Evolutionary conservation across 257 asterid species (phyloP).

Genomic region (Plantago elongata): DNA sequence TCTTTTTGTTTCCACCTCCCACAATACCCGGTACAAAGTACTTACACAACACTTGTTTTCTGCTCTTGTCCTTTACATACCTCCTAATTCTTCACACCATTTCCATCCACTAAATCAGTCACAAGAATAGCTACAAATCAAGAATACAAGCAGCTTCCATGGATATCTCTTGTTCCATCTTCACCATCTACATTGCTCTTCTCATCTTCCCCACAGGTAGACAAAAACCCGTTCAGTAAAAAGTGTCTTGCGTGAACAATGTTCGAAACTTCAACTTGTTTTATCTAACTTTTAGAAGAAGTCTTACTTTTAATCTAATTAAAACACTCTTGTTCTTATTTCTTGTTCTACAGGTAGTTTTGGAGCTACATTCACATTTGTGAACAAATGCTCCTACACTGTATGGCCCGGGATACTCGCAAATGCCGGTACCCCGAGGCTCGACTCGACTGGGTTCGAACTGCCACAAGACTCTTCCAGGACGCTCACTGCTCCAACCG

Average conservation of each 20-base stretch:
- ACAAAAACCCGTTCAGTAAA: neutral
- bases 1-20: too few species aligned
- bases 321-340: neutral
- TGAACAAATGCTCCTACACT: conserved; percentile 71
- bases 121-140: too few species aligned
- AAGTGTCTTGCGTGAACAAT: too few species aligned
- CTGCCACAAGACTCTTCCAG: conserved; percentile 63
- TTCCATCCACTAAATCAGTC: conserved; percentile 1
- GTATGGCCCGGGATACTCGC: conserved; percentile 96
- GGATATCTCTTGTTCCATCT: conserved; percentile 40
- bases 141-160: conserved; percentile 18
- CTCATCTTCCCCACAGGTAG: conserved; percentile 49
- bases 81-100: neutral
- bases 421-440: conserved; percentile 72
- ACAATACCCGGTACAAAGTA: too few species aligned
- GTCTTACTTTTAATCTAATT: too few species aligned
- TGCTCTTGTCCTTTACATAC: neutral
- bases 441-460: conserved; percentile 82
- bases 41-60: neutral
- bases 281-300: too few species aligned
- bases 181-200: conserved; percentile 34
- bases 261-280: too few species aligned
- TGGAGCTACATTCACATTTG: conserved; percentile 84
- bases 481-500: conserved; percentile 65
- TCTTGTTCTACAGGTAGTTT: conserved; percentile 36